Percentiles rank a stretch among this genome's conserved stretches.
Conservation (phyloP, 75 land plant species). For the Sequoia sempervirens region DNA sequence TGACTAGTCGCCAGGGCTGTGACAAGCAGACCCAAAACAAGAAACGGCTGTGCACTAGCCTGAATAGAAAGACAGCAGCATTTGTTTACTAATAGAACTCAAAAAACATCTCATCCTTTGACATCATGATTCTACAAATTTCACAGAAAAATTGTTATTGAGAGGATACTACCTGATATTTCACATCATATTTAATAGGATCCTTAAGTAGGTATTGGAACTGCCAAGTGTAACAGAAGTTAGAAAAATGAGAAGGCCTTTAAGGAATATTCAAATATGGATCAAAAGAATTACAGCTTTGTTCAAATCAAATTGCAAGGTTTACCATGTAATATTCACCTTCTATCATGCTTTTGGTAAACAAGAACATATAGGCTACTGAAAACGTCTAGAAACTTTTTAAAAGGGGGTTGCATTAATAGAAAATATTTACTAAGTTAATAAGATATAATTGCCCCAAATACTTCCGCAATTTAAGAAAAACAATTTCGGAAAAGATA, state of each 20-base stretch:
- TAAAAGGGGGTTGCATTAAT: background rate
- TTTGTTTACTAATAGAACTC: background rate
- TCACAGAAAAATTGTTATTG: background rate
- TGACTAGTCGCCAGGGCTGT: slow-evolving; percentile 93
- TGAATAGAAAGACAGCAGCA: slow-evolving; percentile 16
- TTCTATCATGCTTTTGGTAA: background rate
- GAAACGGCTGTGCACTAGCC: slow-evolving; percentile 97
- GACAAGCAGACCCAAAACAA: slow-evolving; percentile 77
- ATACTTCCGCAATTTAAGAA: background rate
- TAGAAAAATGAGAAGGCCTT: background rate
- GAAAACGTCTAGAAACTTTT: background rate
- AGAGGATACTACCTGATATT: slow-evolving; percentile 66
- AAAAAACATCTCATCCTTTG: background rate
- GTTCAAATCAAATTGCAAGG: background rate
- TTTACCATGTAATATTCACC: background rate
- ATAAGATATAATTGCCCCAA: background rate
- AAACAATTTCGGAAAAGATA: background rate
- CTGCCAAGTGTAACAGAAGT: slow-evolving; percentile 28
- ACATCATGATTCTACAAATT: background rate
- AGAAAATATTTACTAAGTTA: background rate
- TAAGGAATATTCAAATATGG: background rate
- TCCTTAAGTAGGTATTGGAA: slow-evolving; percentile 89
- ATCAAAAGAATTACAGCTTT: background rate
- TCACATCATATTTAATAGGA: slow-evolving; percentile 91
- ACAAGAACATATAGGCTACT: background rate